Conservation (phyloP, 768 basidiomycete genomes). For the Gymnopilus dilepis region DNA sequence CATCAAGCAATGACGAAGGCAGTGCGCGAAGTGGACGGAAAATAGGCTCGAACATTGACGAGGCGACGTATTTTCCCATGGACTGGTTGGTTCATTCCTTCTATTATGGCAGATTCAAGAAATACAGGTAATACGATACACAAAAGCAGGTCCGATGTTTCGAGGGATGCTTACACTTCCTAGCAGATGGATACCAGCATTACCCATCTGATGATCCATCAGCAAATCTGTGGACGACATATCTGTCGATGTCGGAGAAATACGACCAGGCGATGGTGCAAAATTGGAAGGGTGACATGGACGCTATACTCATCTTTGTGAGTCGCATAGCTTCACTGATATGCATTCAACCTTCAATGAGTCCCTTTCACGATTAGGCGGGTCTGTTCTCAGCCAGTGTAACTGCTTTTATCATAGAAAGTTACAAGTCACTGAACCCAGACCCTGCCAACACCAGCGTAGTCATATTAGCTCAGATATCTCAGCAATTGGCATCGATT, state of each 20-base stretch:
- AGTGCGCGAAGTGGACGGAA: too few relatives aligned
- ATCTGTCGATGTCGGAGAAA: constrained; percentile 39
- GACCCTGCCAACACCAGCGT: constrained; percentile 33
- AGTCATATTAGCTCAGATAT: constrained; percentile 36
- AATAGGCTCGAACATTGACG: too few relatives aligned
- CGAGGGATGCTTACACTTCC: neutral
- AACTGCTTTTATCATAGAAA: constrained; percentile 46
- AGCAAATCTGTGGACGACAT: constrained; percentile 43
- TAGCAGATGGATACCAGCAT: constrained; percentile 20
- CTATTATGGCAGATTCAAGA: constrained; percentile 11
- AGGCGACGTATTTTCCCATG: neutral
- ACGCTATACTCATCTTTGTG: constrained; percentile 46
- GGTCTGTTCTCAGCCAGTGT: constrained; percentile 47
- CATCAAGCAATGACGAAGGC: too few relatives aligned
- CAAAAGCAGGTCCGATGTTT: neutral
- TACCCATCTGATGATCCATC: constrained; percentile 40
- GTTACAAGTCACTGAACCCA: constrained; percentile 39
- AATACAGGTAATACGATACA: constrained; percentile 13
- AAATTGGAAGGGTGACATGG: constrained; percentile 49
- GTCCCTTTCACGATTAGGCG: constrained; percentile 30
- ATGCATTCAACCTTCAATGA: neutral
- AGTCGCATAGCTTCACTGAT: constrained; percentile 6
- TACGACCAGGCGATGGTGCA: constrained; percentile 36
- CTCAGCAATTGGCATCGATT: constrained; percentile 32
- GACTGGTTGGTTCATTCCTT: too few relatives aligned